Percentiles rank a stretch among this genome's conserved stretches.
These are phyloP conservation scores for Suhomyces coccinellae DNA, from an alignment of 1,139 yeast species.

Conservation along the genomic window DNA sequence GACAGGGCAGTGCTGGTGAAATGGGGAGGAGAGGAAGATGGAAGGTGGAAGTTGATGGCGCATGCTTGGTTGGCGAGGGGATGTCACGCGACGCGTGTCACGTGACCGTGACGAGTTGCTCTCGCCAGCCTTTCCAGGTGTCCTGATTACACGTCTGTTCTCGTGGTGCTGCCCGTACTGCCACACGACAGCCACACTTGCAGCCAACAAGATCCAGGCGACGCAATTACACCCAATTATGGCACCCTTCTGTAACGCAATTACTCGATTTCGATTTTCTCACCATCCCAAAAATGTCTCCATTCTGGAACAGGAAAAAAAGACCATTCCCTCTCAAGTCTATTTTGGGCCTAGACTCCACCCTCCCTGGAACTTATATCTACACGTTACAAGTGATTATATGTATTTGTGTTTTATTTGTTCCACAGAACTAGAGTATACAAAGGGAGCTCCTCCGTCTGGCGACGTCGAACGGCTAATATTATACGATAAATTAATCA, in stretches of 20 bases:
- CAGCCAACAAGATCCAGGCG: no score
- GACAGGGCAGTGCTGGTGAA: neutral
- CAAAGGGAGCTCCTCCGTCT: slow-evolving; percentile 9
- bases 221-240: neutral
- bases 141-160: no score
- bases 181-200: no score
- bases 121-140: no score
- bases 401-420: slow-evolving; percentile 11
- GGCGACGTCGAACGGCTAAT: slow-evolving; percentile 7
- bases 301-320: neutral
- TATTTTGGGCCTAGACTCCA: no score
- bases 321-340: neutral
- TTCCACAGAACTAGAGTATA: slow-evolving; percentile 10
- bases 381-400: slow-evolving; percentile 9
- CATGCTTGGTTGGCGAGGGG: neutral
- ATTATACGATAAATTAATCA: slow-evolving; percentile 32
- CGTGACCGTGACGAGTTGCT: neutral
- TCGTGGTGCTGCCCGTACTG: no score
- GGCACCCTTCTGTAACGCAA: neutral
- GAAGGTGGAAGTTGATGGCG: neutral
- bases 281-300: no score
- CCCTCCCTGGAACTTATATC: no score
- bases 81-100: neutral
- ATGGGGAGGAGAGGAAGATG: neutral
- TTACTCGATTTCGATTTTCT: no score